These are phyloP conservation scores for Aristolochia fimbriata DNA, from an alignment of 164 flowering plant genomes.

Conservation along the genomic window DNA sequence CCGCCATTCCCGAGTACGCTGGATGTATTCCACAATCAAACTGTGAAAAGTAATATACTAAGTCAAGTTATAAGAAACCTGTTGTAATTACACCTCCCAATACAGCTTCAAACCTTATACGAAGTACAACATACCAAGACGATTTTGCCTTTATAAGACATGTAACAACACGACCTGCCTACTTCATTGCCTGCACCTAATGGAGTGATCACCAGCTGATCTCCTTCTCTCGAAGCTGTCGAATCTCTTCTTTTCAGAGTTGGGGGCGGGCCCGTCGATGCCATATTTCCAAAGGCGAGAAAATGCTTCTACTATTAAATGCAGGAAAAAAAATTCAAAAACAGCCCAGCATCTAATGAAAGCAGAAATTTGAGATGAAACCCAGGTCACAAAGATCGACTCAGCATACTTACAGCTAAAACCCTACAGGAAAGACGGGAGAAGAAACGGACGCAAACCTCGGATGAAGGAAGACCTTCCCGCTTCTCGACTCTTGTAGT, in stretches of 20 bases:
- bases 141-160: slow-evolving; percentile 70
- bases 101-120: no score
- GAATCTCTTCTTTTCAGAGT: slow-evolving; percentile 52
- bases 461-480: no score
- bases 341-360: no score
- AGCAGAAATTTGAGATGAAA: no score
- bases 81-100: background rate
- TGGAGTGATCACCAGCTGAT: slow-evolving; percentile 76
- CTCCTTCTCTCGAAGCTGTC: slow-evolving; percentile 50
- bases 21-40: slow-evolving; percentile 99
- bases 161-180: slow-evolving; percentile 93
- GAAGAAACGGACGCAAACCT: no score
- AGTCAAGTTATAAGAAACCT: background rate
- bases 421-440: no score
- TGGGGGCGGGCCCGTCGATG: slow-evolving; percentile 11
- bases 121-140: slow-evolving; percentile 30
- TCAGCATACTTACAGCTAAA: no score
- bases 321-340: no score
- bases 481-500: no score
- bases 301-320: no score
- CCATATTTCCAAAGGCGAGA: background rate
- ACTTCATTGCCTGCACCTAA: slow-evolving; percentile 98
- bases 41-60: slow-evolving; percentile 20
- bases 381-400: no score
- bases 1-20: slow-evolving; percentile 91